Evolutionary conservation across 2,329 filamentous ascomycete genomes (phyloP), one percentile per base, ranked within the genome.

Genomic region (Emmonsiellopsis sp.): DNA sequence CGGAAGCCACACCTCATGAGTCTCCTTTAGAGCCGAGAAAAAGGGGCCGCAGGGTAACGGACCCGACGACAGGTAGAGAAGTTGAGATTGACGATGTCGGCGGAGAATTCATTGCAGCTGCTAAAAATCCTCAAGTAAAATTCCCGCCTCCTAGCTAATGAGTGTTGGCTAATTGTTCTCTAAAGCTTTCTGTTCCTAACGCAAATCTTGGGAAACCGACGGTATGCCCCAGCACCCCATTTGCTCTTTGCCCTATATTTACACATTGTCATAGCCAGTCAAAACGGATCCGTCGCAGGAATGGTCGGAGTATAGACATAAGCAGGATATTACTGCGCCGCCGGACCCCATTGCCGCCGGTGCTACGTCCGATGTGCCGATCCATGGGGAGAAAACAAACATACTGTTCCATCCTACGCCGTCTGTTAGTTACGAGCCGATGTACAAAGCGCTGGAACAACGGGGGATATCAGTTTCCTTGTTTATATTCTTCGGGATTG

Each of bases 381-480:
- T 97, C 55, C 87, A 91, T 65, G 92, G 91, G 63, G 92, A 97
- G 67, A 96, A 93, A 78, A 97, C 93, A 3, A 96, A 95, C 57
- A 85, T 97, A 14, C 79, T 96, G 33, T 97, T 97, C 70, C 92
- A 96, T 69, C 92, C 93, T 13, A 97, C 92, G 0, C 92, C 92
- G 0, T 87, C 86, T 0, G 81, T 95, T 60, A 89, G 85, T 73
- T 95, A 89, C 65, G 88, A 95, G 68, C 89, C 91, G 4, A 95
- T 90, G 80, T 96, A 87, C 66, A 80, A 77, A 17, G 71, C 81
- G 10, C 70, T 96, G 54, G 89, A 97, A 71, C 81, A 82, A 59
- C 81, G 85, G 8, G 87, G 86, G n/a, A 83, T 81, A 45, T 74
- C 82, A 0, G 71, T 96, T 4, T 87, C 86, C 59, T 73, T 77